Base-by-base conservation (phyloP, 2,329 filamentous ascomycete genomes). In the Fonsecaea erecta region DNA sequence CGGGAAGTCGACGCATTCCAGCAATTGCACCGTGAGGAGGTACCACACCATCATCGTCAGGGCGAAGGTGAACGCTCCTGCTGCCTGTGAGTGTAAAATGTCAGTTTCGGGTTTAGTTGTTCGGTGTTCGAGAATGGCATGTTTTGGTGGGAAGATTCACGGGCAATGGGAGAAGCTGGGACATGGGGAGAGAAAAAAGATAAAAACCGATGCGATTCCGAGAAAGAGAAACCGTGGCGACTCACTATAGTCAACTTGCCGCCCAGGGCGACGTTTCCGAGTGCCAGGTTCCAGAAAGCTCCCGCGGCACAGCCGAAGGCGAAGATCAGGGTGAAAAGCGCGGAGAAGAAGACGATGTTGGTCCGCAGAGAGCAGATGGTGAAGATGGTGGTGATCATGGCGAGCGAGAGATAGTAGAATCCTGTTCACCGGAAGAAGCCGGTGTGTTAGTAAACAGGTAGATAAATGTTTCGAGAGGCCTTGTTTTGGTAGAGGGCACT, bases 321-420 rank as follows among this genome's bases (percentile, higher is more conserved):
- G 35, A 67, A 52, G 37, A 63, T 54, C 35, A 64, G 40, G 14
- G 60, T 62, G 56, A 67, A 65, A 3, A 67, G 46, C 28, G 52
- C 56, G 16, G 32, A 57, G 62, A 90, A 84, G 76, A 91, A 91
- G 74, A 86, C 83, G 7, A 90, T 58, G 74, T 93, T 92, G 32
- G 88, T 92, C 43, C 90, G 85, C n/a, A 91, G 78, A 0, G 89
- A 18, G 53, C 60, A 55, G 52, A 68, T 32, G 48, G 59, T 53
- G 30, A 62, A 67, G 30, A 63, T 57, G 2, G 52, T 52, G 16
- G 60, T 63, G 37, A 67, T 21, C 40, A 61, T 52, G n/a, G 62
- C 62, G 26, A 67, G 57, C 1, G 62, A n/a, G n/a, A 58, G 32
- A 26, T 64, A 63, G 52, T 58, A 66, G 40, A 65, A 65, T 52